Evolutionary conservation across 352 stramenopile species (phyloP).

Genomic region (Phytophthora sp.): DNA sequence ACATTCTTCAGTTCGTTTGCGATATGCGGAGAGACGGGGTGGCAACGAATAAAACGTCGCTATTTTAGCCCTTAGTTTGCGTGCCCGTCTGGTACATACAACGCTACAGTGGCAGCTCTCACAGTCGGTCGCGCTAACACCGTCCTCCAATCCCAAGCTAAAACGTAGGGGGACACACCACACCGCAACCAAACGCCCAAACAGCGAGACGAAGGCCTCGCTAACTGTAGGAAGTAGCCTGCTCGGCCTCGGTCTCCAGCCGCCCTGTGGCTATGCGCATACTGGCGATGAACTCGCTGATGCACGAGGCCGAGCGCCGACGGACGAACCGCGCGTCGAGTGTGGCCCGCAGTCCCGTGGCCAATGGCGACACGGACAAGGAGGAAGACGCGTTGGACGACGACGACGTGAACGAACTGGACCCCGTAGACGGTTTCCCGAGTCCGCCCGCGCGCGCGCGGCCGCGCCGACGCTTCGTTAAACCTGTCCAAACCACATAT

Average conservation of each 20-base stretch:
- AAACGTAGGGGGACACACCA: neutral
- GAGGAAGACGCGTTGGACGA: slow-evolving; percentile 18
- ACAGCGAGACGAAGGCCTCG: slow-evolving; percentile 15
- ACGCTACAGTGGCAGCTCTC: neutral
- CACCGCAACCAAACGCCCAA: slow-evolving; percentile 30
- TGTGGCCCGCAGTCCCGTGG: slow-evolving; percentile 8
- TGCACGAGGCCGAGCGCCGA: slow-evolving; percentile 27
- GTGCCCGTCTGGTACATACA: neutral
- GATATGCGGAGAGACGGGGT: slow-evolving; percentile 5
- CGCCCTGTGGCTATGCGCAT: slow-evolving; percentile 30
- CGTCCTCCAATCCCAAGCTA: slow-evolving; percentile 13
- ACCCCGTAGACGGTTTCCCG: slow-evolving; percentile 35
- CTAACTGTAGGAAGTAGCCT: too few species aligned
- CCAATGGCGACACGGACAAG: slow-evolving; percentile 8
- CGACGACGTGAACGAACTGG: slow-evolving; percentile 26
- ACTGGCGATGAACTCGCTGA: slow-evolving; percentile 38
- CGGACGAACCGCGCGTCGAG: slow-evolving; percentile 9
- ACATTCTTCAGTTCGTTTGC: neutral
- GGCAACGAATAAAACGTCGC: neutral
- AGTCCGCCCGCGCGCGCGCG: slow-evolving; percentile 29
- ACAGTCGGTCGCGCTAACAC: slow-evolving; percentile 6
- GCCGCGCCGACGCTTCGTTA: slow-evolving; percentile 55
- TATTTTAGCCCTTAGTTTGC: slow-evolving; percentile 2
- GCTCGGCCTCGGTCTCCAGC: neutral
- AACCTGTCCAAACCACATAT: slow-evolving; percentile 51